Evolutionary conservation across 495 filamentous ascomycete species (phyloP).

Genomic region (Xylaria castorea): DNA sequence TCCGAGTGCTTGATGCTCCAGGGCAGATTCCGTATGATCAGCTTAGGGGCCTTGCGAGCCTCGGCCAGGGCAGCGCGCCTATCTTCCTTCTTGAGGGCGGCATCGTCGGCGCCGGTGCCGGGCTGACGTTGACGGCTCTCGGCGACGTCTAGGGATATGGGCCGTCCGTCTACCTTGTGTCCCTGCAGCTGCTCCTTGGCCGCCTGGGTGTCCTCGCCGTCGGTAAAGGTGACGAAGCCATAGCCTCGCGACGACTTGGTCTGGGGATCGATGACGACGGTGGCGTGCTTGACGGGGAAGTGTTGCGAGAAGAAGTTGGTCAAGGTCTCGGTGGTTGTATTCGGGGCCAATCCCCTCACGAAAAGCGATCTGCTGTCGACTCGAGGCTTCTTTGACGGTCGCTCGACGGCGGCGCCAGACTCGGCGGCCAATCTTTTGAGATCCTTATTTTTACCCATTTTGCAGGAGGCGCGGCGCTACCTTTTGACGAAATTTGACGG

Average conservation of each 20-base stretch:
- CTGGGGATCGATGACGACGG: conserved; percentile 77
- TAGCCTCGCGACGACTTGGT: conserved; percentile 89
- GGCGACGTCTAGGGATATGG: conserved; percentile 85
- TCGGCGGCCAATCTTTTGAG: conserved; percentile 43
- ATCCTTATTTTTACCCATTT: conserved; percentile 45
- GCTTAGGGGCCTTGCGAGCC: conserved; percentile 69
- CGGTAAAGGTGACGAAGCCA: conserved; percentile 96
- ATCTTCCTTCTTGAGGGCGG: conserved; percentile 61
- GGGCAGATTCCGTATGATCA: conserved; percentile 94
- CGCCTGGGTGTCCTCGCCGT: conserved; percentile 83
- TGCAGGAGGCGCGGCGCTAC: background rate
- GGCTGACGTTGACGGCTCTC: conserved; percentile 78
- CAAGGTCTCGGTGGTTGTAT: conserved; percentile 80
- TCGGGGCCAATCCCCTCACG: conserved; percentile 81
- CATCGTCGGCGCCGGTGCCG: conserved; percentile 47
- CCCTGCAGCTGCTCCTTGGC: conserved; percentile 82
- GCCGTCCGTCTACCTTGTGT: conserved; percentile 73
- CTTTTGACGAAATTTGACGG: background rate
- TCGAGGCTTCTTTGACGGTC: conserved; percentile 51
- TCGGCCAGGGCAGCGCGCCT: conserved; percentile 61
- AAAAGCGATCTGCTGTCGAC: conserved; percentile 75
- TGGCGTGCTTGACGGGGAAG: conserved; percentile 93
- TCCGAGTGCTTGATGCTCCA: conserved; percentile 92
- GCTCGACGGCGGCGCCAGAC: conserved; percentile 36
- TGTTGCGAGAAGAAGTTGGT: conserved; percentile 90